Evolutionary conservation across 352 stramenopile genomes (phyloP).

Genomic region (Ochromonadaceae sp.): DNA sequence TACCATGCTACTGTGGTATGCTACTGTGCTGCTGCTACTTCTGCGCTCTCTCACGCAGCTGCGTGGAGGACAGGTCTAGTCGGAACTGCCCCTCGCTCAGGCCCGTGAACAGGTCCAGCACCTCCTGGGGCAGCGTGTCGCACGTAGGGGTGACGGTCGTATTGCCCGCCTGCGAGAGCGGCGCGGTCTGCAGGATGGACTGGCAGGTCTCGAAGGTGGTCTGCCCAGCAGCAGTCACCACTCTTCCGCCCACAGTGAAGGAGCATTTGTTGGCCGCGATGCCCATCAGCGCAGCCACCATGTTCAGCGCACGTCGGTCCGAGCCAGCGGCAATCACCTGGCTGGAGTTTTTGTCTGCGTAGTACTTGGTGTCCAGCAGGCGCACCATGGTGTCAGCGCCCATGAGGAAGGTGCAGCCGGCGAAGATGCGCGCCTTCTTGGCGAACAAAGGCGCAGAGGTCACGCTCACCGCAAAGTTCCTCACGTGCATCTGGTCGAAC

Average conservation of each 20-base stretch:
- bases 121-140: slow-evolving; percentile 16
- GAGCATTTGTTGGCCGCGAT: slow-evolving; percentile 46
- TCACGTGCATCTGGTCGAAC: not conserved
- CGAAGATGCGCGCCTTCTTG: slow-evolving; percentile 56
- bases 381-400: slow-evolving; percentile 65
- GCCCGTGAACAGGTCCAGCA: slow-evolving; percentile 22
- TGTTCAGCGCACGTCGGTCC: slow-evolving; percentile 39
- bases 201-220: not conserved
- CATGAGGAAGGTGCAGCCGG: slow-evolving; percentile 56
- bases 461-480: slow-evolving; percentile 41
- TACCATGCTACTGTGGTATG: no score
- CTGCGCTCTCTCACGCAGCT: slow-evolving; percentile 42
- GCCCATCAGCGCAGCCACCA: slow-evolving; percentile 49
- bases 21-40: no score
- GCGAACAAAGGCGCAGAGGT: slow-evolving; percentile 56
- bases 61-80: slow-evolving; percentile 63
- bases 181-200: not conserved
- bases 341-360: slow-evolving; percentile 42
- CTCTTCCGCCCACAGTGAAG: slow-evolving; percentile 64
- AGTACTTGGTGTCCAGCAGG: slow-evolving; percentile 73
- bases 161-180: slow-evolving; percentile 9
- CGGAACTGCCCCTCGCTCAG: slow-evolving; percentile 54
- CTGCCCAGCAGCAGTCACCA: not conserved
- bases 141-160: slow-evolving; percentile 13
- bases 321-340: not conserved